phyloP scores from a whole-genome alignment of 1,284 basidiomycete genomes.

The Gastroboletus turbinatus region DNA sequence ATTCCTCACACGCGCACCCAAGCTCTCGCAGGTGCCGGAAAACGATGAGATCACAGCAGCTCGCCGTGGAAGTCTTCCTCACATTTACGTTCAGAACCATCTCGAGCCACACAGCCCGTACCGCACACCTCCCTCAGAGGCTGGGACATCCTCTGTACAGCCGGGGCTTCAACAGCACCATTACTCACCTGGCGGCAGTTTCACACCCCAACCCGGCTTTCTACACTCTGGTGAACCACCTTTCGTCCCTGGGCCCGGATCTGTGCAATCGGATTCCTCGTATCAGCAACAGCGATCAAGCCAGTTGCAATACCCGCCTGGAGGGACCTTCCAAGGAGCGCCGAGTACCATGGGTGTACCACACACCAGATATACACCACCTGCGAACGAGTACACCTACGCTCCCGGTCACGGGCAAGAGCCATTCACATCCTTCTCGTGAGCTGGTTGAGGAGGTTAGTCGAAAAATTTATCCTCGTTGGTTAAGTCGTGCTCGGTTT shows the following conservation, averaged over 20 bases:
- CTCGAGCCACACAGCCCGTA: constrained; percentile 20
- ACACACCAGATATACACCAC: constrained; percentile 18
- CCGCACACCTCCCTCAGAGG: constrained; percentile 21
- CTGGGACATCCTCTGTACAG: constrained; percentile 12
- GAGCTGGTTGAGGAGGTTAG: not conserved
- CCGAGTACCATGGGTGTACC: constrained; percentile 16
- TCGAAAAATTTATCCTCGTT: not conserved
- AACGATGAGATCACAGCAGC: constrained; percentile 24
- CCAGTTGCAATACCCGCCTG: constrained; percentile 23
- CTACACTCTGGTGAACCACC: constrained; percentile 20
- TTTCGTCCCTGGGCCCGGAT: constrained; percentile 14
- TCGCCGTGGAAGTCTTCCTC: constrained; percentile 28
- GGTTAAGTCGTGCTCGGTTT: not conserved
- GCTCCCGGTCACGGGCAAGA: constrained; percentile 27
- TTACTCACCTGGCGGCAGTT: constrained; percentile 17
- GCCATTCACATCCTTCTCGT: constrained; percentile 22
- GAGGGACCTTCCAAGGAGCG: constrained; percentile 18
- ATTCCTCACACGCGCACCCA: not conserved
- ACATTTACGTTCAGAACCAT: constrained; percentile 22
- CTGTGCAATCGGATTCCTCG: constrained; percentile 13
- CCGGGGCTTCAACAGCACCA: constrained; percentile 20
- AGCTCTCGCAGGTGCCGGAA: constrained; percentile 31
- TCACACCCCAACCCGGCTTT: constrained; percentile 16
- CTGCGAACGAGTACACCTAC: constrained; percentile 26
- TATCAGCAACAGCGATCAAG: constrained; percentile 12